These are phyloP conservation scores for Trametes pubescens DNA, from an alignment of 1,284 basidiomycete species.

Conservation along the genomic window DNA sequence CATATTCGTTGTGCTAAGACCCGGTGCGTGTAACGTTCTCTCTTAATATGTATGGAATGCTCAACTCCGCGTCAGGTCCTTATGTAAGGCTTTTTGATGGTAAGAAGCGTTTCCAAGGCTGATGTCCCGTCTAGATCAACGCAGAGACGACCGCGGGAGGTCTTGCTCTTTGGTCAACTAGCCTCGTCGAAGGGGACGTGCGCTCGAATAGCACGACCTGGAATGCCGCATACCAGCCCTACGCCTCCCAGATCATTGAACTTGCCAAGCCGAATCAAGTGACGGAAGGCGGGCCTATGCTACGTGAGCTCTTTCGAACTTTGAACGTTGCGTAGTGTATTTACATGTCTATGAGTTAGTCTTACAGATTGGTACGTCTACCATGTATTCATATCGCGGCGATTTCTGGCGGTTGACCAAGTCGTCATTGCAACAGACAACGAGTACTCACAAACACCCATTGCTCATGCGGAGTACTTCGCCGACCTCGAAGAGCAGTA, in stretches of 20 bases:
- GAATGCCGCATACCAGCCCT: constrained; percentile 73
- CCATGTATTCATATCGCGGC: not conserved
- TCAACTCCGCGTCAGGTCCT: constrained; percentile 30
- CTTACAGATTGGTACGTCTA: constrained; percentile 66
- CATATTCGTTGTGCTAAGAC: constrained; percentile 56
- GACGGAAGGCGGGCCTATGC: constrained; percentile 73
- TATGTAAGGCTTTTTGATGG: constrained; percentile 29
- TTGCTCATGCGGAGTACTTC: constrained; percentile 68
- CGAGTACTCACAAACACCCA: constrained; percentile 67
- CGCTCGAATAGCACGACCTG: constrained; percentile 78
- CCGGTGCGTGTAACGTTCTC: constrained; percentile 40
- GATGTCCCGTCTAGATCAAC: constrained; percentile 65
- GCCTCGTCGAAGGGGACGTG: constrained; percentile 68
- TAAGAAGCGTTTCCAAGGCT: not conserved
- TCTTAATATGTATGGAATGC: not conserved
- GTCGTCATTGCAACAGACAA: constrained; percentile 60
- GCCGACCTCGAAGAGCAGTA: constrained; percentile 66
- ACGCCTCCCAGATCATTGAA: constrained; percentile 69
- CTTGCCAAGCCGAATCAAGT: constrained; percentile 74
- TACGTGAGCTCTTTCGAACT: constrained; percentile 55
- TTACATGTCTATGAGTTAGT: constrained; percentile 47
- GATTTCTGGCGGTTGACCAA: not conserved
- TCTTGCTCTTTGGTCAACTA: constrained; percentile 80
- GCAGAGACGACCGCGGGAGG: constrained; percentile 86
- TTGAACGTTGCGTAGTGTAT: not conserved